Evolutionary conservation across 345 rosid species (phyloP), one percentile per base, ranked within the genome.

Genomic region (Aquilaria malaccensis): DNA sequence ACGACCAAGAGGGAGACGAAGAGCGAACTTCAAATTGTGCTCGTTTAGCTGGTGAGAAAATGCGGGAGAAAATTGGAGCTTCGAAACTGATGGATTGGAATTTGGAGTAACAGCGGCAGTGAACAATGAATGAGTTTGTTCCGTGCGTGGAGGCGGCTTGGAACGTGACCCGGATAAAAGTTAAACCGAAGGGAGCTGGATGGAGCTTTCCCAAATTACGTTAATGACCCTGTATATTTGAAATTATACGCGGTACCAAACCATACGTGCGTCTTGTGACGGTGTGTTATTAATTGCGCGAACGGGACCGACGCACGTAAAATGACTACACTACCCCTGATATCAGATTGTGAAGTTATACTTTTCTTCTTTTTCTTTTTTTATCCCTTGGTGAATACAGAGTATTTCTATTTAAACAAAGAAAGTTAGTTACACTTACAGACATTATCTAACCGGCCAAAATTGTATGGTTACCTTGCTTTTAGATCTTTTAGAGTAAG

Each of bases 271-370:
- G 65, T n/a, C 60, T 31, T 13, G 70, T 22, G 67, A 71, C 56
- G 55, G 67, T 60, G 22, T 32, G 45, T 61, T 30, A 52, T 22
- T 37, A 22, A 22, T 22, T 22, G 64, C 31, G 22, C 9, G 22
- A 22, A 22, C 22, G 22, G 22, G 22, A 22, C 22, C 22, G 22
- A 22, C 22, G 0, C 22, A 22, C 22, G 22, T 45, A 10, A 58
- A 71, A 61, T 71, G 60, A 66, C 75, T 29, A 43, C 37, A 7
- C 0, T 59, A 2, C 46, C 74, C 65, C 61, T 52, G 37, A 9
- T 22, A 22, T 22, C 22, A 22, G 22, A 22, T 22, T 22, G 22
- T 22, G 22, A 22, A 22, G 22, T 0, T 22, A 22, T 22, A 22
- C 22, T 22, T 22, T 22, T 22, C 0, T 22, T 22, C 22, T 22